These are phyloP conservation scores for Arbutus unedo DNA, from an alignment of 148 eudicot genomes.

Conservation along the genomic window DNA sequence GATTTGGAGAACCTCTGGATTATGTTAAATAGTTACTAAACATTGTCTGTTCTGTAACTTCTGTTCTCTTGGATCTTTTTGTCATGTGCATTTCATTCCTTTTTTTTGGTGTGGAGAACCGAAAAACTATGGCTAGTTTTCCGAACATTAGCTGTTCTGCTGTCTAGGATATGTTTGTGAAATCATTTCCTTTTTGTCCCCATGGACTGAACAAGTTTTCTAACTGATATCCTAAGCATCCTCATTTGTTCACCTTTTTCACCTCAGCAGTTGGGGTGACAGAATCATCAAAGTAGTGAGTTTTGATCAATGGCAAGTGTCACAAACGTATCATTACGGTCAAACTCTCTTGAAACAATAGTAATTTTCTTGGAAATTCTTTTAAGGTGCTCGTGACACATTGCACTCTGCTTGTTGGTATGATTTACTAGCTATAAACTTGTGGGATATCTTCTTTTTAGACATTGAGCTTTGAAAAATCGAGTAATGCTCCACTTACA, in stretches of 20 bases:
- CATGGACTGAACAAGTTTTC: too few relatives aligned
- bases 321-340: neutral
- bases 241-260: neutral
- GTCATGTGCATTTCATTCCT: neutral
- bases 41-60: neutral
- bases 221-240: neutral
- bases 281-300: neutral
- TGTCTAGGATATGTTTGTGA: neutral
- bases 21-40: neutral
- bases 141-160: neutral
- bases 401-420: neutral
- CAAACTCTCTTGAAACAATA: neutral
- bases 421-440: neutral
- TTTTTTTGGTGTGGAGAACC: neutral
- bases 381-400: neutral
- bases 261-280: neutral
- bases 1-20: neutral
- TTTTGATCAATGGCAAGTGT: constrained; percentile 1
- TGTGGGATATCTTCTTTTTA: neutral
- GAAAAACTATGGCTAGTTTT: neutral
- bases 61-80: neutral
- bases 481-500: neutral
- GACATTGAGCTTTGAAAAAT: neutral
- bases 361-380: neutral
- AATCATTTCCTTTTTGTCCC: neutral